These are phyloP conservation scores for Hanseniaspora vineae DNA, from an alignment of 805 yeast species.

Conservation along the genomic window DNA sequence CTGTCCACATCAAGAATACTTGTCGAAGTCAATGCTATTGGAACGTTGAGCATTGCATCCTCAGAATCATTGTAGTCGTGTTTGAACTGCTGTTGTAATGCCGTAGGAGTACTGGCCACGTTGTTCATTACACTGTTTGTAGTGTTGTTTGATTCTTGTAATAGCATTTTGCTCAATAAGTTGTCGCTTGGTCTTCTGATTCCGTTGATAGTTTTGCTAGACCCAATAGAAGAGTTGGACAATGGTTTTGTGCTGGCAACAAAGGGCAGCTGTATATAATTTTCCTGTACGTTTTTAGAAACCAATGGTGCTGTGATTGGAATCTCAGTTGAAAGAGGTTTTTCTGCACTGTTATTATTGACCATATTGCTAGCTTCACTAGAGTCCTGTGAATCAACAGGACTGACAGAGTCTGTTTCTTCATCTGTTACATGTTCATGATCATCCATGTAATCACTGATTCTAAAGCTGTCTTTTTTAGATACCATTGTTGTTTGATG, in stretches of 20 bases:
- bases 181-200: slow-evolving; percentile 6
- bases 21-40: no score
- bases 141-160: background rate
- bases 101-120: background rate
- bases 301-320: no score
- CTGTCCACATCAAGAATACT: background rate
- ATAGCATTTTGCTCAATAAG: slow-evolving; percentile 1
- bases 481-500: background rate
- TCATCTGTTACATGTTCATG: background rate
- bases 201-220: slow-evolving; percentile 4
- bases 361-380: no score
- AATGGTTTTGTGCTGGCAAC: background rate
- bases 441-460: slow-evolving; percentile 1
- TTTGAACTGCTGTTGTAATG: no score
- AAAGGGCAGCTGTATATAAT: background rate
- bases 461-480: background rate
- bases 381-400: no score
- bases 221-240: slow-evolving; percentile 5
- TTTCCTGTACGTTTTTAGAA: no score
- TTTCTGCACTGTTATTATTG: no score
- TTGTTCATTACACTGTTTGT: background rate
- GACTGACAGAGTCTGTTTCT: no score
- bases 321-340: no score
- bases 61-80: background rate
- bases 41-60: no score